Evolutionary conservation across 2,329 filamentous ascomycete species (phyloP), one percentile per base, ranked within the genome.

Genomic region (Berkeleyomyces basicola): DNA sequence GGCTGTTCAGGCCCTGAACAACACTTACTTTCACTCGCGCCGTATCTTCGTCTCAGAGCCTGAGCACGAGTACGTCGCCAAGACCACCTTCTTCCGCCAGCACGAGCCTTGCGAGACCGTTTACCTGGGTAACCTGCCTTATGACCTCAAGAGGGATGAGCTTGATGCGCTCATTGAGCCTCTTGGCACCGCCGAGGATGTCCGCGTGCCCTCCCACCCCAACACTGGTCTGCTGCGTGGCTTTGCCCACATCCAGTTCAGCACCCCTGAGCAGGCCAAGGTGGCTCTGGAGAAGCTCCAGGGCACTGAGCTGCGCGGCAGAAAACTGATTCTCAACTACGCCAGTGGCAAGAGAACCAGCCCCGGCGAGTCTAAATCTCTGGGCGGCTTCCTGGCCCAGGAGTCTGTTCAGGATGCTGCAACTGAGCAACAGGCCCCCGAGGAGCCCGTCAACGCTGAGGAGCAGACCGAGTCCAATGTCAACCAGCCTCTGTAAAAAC

Each of bases 121-220:
- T 42, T 95, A 87, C 76, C 82, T 96, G 68, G 89, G 90, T 67
- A 93, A 93, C 76, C 83, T 96, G 74, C 84, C 88, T 9, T 93
- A 87, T 70, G 87, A 95, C 74, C 86, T 91, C 76, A 87, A 86
- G 7, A 90, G 95, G 70, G 81, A 82, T 61, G 90, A 95, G 69
- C 77, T 96, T 61, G 90, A 91, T 74, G 79, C 83, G 61, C 74
- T 95, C 36, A 92, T 95, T 79, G 77, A 79, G 64, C 79, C 82
- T 33, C 77, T 95, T 65, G 76, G 79, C 59, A 86, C 88, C 71
- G 79, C 92, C 58, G 74, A 79, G 61, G 87, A 91, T 69, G 84
- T 95, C 58, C 84, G 90, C 65, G 85, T 95, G 63, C 87, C 90
- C 60, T 86, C 93, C 68, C 89, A 95, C 74, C 82, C 87, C 68